Percentiles rank a stretch among this genome's conserved stretches.
Evolutionary conservation across 352 stramenopile genomes (phyloP).

Genomic region (Phytophthora idaei): DNA sequence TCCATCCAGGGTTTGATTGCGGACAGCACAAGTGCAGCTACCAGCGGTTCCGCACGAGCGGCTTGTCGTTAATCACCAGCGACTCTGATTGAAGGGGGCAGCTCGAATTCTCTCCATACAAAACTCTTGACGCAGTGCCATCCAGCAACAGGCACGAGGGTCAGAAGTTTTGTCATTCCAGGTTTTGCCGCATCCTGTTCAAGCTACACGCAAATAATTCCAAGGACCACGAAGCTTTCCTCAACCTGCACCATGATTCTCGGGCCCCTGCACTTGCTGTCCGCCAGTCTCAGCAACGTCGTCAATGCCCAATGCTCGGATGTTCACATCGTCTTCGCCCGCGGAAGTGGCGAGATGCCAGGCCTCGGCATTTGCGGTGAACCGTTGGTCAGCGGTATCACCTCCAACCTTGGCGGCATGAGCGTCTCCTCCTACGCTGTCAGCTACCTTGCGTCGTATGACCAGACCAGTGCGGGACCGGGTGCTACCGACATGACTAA

Average conservation of each 20-base stretch:
- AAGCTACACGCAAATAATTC: conserved; percentile 1
- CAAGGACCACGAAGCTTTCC: conserved; percentile 15
- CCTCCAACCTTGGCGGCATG: too few species aligned
- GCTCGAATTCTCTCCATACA: too few species aligned
- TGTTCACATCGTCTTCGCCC: too few species aligned
- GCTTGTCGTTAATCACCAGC: neutral
- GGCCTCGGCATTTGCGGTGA: too few species aligned
- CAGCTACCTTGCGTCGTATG: neutral
- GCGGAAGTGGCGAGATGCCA: too few species aligned
- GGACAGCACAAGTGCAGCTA: conserved; percentile 8
- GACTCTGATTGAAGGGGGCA: too few species aligned
- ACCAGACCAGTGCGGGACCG: conserved; percentile 25
- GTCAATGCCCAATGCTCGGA: too few species aligned
- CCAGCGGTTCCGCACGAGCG: too few species aligned
- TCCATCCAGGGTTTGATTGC: neutral
- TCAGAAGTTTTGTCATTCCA: conserved; percentile 7
- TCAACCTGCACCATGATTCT: conserved; percentile 3
- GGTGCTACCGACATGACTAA: conserved; percentile 1
- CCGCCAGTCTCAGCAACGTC: neutral
- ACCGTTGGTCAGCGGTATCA: too few species aligned
- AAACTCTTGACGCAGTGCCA: too few species aligned
- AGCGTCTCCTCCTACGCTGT: too few species aligned
- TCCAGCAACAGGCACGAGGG: neutral
- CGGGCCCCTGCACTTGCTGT: conserved; percentile 1
- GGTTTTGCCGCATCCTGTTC: conserved; percentile 8